Percentiles rank a stretch among this genome's conserved stretches.
Conservation (phyloP, 371 early-diverging fungal genomes). For the Pancytospora philotis region DNA sequence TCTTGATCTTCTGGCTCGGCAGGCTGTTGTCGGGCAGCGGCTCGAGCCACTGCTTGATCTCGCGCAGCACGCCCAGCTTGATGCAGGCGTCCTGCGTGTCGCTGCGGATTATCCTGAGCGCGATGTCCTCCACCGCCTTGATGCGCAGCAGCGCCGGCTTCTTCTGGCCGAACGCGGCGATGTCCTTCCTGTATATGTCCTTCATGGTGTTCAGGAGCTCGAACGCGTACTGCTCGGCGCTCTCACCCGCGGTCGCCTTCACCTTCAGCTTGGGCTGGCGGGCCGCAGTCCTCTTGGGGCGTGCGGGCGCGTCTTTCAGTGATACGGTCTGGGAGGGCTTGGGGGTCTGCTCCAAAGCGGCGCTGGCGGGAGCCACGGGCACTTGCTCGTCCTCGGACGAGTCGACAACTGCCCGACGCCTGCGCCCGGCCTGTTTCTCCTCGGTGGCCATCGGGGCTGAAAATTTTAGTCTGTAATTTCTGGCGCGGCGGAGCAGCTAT, state of each 20-base stretch:
- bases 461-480: no score
- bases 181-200: conserved; percentile 67
- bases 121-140: conserved; percentile 66
- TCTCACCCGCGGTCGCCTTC: not conserved
- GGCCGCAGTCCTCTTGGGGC: no score
- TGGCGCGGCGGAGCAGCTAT: no score
- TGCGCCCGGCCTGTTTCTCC: no score
- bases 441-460: no score
- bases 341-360: no score
- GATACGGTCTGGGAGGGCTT: no score
- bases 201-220: conserved; percentile 65
- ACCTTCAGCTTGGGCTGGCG: conserved; percentile 6
- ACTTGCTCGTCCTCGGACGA: no score
- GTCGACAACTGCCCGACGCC: no score
- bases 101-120: conserved; percentile 65
- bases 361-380: no score
- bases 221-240: conserved; percentile 1
- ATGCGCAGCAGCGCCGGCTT: conserved; percentile 72
- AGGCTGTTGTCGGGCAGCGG: conserved; percentile 82
- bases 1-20: conserved; percentile 79
- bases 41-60: conserved; percentile 81
- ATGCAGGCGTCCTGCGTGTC: conserved; percentile 57
- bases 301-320: no score
- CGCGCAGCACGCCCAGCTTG: conserved; percentile 73
- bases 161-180: conserved; percentile 65